Percentiles rank a stretch among this genome's conserved stretches.
Conservation (phyloP, 768 basidiomycete genomes). For the Boletus edulis region DNA sequence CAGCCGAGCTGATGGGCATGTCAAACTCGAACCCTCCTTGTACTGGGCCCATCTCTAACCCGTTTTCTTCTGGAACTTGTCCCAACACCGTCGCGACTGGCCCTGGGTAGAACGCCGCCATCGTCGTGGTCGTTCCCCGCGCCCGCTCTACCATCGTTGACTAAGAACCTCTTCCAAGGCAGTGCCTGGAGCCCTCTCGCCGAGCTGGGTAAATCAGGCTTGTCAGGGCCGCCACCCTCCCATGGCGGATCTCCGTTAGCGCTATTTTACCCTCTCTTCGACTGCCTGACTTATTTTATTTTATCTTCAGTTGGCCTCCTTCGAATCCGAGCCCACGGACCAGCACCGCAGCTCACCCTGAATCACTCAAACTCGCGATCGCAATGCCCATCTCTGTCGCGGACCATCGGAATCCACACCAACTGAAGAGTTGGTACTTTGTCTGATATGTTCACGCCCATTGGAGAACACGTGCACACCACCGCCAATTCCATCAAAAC, state of each 20-base stretch:
- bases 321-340: too few relatives aligned
- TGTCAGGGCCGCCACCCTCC: conserved; percentile 3
- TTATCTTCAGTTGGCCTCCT: not conserved
- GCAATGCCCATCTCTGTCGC: too few relatives aligned
- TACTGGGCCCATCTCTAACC: conserved; percentile 24
- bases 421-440: too few relatives aligned
- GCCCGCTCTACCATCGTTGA: conserved; percentile 8
- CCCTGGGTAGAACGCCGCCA: conserved; percentile 44
- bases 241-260: not conserved
- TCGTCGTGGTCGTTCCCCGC: conserved; percentile 19
- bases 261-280: not conserved
- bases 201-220: conserved; percentile 17
- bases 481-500: too few relatives aligned
- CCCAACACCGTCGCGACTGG: conserved; percentile 46
- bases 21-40: conserved; percentile 62
- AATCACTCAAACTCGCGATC: too few relatives aligned
- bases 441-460: too few relatives aligned
- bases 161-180: conserved; percentile 17
- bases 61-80: conserved; percentile 49
- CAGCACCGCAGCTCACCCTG: too few relatives aligned
- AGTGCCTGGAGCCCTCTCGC: conserved; percentile 11
- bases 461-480: too few relatives aligned
- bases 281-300: not conserved
- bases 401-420: too few relatives aligned
- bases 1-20: conserved; percentile 42